Evolutionary conservation across 2,329 filamentous ascomycete species (phyloP).

Genomic region (Alternaria atra): DNA sequence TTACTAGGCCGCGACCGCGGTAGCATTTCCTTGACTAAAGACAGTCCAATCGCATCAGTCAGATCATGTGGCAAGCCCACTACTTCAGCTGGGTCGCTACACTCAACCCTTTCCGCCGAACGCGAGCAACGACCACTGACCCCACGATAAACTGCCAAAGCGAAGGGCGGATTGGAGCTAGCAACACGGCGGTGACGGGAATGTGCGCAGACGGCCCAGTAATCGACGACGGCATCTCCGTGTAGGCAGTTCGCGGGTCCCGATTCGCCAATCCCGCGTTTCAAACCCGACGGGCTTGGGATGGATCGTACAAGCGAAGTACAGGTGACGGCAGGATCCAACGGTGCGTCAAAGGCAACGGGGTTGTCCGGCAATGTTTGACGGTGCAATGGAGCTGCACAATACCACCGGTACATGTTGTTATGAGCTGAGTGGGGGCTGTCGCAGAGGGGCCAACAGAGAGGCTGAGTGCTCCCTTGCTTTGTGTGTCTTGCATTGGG

Average conservation of each 20-base stretch:
- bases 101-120: conserved; percentile 14
- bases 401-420: not conserved
- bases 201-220: conserved; percentile 2
- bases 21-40: not conserved
- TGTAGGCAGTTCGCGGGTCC: conserved; percentile 1
- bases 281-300: conserved; percentile 7
- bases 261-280: conserved; percentile 9
- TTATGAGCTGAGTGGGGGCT: not conserved
- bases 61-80: conserved; percentile 1
- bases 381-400: conserved; percentile 8
- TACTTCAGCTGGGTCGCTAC: conserved; percentile 13
- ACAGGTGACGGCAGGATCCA: conserved; percentile 4
- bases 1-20: not conserved
- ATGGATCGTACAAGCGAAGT: conserved; percentile 6
- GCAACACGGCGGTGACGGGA: conserved; percentile 2
- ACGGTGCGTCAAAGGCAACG: conserved; percentile 8
- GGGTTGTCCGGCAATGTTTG: conserved; percentile 2
- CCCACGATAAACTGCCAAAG: conserved; percentile 5
- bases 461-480: conserved; percentile 12
- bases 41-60: conserved; percentile 5
- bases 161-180: not conserved
- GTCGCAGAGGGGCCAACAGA: conserved; percentile 11
- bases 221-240: conserved; percentile 8
- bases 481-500: conserved; percentile 5
- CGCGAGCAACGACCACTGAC: conserved; percentile 8